Percentiles rank a stretch among this genome's conserved stretches.
Evolutionary conservation across 2,329 filamentous ascomycete genomes (phyloP).

Genomic region (Scopulariopsis brevicaulis): DNA sequence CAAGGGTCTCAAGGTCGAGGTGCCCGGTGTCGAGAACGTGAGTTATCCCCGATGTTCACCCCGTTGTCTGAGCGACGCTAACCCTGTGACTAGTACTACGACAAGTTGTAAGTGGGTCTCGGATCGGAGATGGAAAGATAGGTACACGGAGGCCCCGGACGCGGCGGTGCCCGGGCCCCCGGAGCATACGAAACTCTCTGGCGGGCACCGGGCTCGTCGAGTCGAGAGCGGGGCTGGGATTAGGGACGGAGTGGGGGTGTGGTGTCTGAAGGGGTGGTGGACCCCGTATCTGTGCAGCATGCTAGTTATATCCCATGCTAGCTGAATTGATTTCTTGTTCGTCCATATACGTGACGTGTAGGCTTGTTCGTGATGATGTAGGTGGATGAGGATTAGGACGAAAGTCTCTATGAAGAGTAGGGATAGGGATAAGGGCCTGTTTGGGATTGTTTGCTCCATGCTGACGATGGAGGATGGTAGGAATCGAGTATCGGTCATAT

Average conservation of each 20-base stretch:
- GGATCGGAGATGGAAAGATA: not conserved
- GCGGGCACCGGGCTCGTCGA: not conserved
- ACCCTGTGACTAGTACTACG: conserved; percentile 64
- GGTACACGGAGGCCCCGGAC: not conserved
- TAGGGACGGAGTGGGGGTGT: not conserved
- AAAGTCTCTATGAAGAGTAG: no score
- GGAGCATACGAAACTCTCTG: not conserved
- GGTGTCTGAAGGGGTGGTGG: not conserved
- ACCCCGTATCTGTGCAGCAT: not conserved
- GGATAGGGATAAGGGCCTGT: not conserved
- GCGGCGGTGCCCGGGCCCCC: not conserved
- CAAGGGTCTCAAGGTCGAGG: conserved; percentile 97
- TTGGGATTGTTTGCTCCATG: not conserved
- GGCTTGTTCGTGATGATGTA: no score
- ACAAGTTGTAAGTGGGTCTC: conserved; percentile 73
- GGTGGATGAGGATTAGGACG: no score
- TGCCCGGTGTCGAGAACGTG: conserved; percentile 91
- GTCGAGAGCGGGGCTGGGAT: not conserved
- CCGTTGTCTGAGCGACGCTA: conserved; percentile 10
- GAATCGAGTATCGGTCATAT: no score
- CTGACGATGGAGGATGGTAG: no score
- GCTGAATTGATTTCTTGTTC: not conserved
- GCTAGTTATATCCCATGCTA: not conserved
- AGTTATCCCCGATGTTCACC: conserved; percentile 24
- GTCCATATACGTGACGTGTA: not conserved